Conservation (phyloP, 371 early-diverging fungal species). For the Lichtheimia ornata region DNA sequence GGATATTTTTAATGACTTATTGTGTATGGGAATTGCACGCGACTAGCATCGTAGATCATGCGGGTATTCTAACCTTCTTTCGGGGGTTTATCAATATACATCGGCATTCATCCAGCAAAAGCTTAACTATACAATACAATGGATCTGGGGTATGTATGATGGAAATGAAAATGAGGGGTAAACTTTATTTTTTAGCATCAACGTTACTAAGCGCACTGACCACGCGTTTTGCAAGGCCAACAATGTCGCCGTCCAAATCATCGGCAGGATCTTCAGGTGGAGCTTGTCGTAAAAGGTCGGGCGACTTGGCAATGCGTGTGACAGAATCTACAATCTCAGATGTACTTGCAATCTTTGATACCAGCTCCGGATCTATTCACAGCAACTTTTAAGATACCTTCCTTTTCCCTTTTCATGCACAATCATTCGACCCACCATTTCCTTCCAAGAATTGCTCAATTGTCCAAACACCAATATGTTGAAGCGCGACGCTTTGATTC, state of each 20-base stretch:
- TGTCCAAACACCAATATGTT: conserved; percentile 90
- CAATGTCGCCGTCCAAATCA: conserved; percentile 46
- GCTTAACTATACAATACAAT: too few species aligned
- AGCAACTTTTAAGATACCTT: neutral
- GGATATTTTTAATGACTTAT: too few species aligned
- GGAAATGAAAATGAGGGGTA: too few species aligned
- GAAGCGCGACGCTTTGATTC: conserved; percentile 70
- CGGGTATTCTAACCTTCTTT: too few species aligned
- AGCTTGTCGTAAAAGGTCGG: conserved; percentile 13
- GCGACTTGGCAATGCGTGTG: conserved; percentile 32
- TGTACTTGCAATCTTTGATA: conserved; percentile 33
- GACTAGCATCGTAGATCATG: too few species aligned
- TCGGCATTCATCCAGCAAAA: too few species aligned
- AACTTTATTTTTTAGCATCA: too few species aligned
- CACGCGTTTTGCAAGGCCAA: conserved; percentile 44
- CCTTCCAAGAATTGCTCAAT: conserved; percentile 82
- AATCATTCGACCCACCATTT: conserved; percentile 33
- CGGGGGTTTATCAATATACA: too few species aligned
- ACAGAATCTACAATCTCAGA: conserved; percentile 35
- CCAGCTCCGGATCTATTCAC: conserved; percentile 30
- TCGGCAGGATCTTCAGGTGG: conserved; percentile 21
- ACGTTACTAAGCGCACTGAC: conserved; percentile 11
- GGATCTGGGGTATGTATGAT: too few species aligned
- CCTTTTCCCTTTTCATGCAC: neutral
- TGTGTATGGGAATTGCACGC: too few species aligned